phyloP scores from a whole-genome alignment of 768 basidiomycete genomes.

The Kwoniella mangroviensis region DNA sequence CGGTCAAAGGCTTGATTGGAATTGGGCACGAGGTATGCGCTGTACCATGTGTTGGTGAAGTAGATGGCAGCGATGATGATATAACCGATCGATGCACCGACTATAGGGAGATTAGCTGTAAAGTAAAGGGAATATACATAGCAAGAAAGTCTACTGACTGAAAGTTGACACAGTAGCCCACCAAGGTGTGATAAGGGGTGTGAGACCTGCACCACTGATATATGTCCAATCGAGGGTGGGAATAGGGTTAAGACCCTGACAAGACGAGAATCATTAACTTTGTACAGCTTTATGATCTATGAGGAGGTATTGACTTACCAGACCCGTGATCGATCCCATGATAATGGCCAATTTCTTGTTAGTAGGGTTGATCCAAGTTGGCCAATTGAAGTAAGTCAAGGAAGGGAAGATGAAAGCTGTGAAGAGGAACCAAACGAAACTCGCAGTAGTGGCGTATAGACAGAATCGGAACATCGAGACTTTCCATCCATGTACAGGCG shows the following conservation, averaged over 20 bases:
- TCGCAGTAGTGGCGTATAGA: conserved; percentile 65
- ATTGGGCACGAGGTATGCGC: conserved; percentile 56
- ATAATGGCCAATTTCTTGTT: conserved; percentile 54
- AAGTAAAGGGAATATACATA: background rate
- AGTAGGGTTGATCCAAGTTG: conserved; percentile 75
- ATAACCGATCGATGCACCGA: conserved; percentile 10
- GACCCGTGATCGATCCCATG: conserved; percentile 52
- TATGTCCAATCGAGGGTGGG: conserved; percentile 60
- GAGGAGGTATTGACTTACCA: conserved; percentile 41
- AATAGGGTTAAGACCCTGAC: conserved; percentile 56
- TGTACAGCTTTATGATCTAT: background rate
- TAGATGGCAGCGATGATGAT: conserved; percentile 15
- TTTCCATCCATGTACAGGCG: conserved; percentile 20
- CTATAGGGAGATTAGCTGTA: background rate
- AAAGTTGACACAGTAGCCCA: conserved; percentile 17
- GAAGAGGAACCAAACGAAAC: conserved; percentile 84
- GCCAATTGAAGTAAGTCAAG: conserved; percentile 79
- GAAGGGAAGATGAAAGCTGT: conserved; percentile 89
- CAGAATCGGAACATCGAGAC: conserved; percentile 64
- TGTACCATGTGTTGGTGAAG: conserved; percentile 33
- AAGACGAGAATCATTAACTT: conserved; percentile 10
- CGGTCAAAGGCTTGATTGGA: conserved; percentile 59
- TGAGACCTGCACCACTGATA: conserved; percentile 32
- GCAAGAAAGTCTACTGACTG: conserved; percentile 3
- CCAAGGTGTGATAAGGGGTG: conserved; percentile 23